Evolutionary conservation across 2,329 filamentous ascomycete genomes (phyloP).

Genomic region (Hysterium pulicare): DNA sequence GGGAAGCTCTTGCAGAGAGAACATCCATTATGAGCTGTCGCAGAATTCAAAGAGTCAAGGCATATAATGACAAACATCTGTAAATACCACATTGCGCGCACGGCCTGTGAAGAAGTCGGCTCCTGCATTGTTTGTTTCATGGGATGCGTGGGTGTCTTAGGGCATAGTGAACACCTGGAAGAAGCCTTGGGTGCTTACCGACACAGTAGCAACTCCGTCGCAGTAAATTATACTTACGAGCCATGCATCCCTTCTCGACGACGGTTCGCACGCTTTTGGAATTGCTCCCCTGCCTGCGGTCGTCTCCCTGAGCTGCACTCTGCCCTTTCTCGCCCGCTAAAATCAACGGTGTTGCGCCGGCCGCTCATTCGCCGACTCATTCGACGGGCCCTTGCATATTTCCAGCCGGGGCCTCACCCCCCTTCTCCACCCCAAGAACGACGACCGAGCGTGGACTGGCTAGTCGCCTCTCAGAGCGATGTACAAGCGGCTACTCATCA

Average conservation of each 20-base stretch:
- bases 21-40: too few relatives aligned
- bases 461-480: not conserved
- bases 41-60: too few relatives aligned
- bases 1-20: too few relatives aligned
- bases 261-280: not conserved
- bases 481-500: constrained; percentile 1
- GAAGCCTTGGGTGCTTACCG: not conserved
- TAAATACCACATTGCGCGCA: too few relatives aligned
- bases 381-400: constrained; percentile 1
- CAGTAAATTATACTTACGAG: too few relatives aligned
- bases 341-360: constrained; percentile 1
- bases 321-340: not conserved
- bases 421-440: not conserved
- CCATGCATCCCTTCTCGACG: not conserved
- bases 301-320: not conserved
- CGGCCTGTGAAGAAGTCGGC: too few relatives aligned
- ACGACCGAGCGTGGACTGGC: not conserved
- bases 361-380: constrained; percentile 1
- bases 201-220: not conserved
- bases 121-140: not conserved
- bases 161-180: not conserved
- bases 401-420: not conserved
- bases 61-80: too few relatives aligned
- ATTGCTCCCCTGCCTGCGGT: not conserved
- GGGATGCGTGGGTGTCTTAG: not conserved